Conservation (phyloP, 2,329 filamentous ascomycete species). For the Pseudogymnoascus pannorum region DNA sequence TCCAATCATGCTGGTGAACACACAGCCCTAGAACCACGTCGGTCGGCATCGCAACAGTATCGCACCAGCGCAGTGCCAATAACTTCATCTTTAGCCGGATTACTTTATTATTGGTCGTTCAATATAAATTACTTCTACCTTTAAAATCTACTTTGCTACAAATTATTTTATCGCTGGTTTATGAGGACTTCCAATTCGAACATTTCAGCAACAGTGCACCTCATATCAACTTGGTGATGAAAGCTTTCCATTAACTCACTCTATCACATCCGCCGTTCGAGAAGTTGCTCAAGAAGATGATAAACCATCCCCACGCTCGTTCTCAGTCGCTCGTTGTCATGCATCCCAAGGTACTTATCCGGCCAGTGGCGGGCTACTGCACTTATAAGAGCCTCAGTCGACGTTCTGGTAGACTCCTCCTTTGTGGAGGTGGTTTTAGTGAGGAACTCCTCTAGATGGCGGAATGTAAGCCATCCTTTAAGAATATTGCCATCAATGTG, state of each 20-base stretch:
- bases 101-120: background rate
- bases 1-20: background rate
- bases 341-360: conserved; percentile 21
- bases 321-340: background rate
- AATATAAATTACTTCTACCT: background rate
- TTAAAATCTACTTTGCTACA: background rate
- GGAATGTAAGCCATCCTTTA: conserved; percentile 42
- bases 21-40: background rate
- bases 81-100: background rate
- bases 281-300: background rate
- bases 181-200: background rate
- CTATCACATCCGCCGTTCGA: background rate
- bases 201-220: background rate
- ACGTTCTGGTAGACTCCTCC: background rate
- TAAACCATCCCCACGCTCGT: background rate
- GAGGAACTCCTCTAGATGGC: conserved; percentile 39
- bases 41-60: background rate
- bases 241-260: too few relatives aligned
- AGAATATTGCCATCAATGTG: conserved; percentile 64
- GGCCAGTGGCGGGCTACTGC: conserved; percentile 21
- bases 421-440: background rate
- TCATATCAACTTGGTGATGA: too few relatives aligned
- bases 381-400: background rate
- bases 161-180: background rate
- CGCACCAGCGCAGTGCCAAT: background rate